Evolutionary conservation across 345 rosid genomes (phyloP).

Genomic region (Gossypium thurberi): DNA sequence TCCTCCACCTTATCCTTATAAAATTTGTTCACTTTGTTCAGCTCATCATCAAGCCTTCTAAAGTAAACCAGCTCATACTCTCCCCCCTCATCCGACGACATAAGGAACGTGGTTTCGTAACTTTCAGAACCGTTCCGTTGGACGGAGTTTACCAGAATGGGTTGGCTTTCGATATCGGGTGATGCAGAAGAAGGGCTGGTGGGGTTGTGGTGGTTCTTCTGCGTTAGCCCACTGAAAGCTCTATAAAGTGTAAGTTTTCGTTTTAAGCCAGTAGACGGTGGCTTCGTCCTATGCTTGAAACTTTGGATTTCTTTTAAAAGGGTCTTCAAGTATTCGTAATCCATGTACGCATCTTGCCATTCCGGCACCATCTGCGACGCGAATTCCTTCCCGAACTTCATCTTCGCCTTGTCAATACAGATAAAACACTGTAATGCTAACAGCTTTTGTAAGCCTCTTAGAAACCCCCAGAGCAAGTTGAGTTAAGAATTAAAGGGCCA

Average conservation of each 20-base stretch:
- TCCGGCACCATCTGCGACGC: slow-evolving; percentile 64
- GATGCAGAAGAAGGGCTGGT: neutral
- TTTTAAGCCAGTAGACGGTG: slow-evolving; percentile 17
- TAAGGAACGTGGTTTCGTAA: slow-evolving; percentile 47
- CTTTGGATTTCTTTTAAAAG: slow-evolving; percentile 43
- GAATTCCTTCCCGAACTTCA: slow-evolving; percentile 79
- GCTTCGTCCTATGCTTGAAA: slow-evolving; percentile 32
- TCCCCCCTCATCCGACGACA: slow-evolving; percentile 53
- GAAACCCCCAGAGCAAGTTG: neutral
- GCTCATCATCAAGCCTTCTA: slow-evolving; percentile 55
- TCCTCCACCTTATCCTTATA: slow-evolving; percentile 43
- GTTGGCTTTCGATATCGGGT: slow-evolving; percentile 36
- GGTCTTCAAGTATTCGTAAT: slow-evolving; percentile 43
- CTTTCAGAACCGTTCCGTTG: slow-evolving; percentile 20
- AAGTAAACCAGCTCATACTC: slow-evolving; percentile 54
- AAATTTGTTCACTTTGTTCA: slow-evolving; percentile 54
- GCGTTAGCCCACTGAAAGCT: slow-evolving; percentile 55
- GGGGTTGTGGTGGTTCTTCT: slow-evolving; percentile 14
- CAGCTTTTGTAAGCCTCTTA: neutral
- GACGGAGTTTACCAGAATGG: slow-evolving; percentile 34
- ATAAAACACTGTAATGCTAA: no score
- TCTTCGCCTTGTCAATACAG: slow-evolving; percentile 2
- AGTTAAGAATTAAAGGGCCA: neutral
- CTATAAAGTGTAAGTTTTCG: slow-evolving; percentile 42
- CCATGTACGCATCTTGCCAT: slow-evolving; percentile 69